A percentile compares a stretch with the other conserved stretches of the same genome.
Conservation (phyloP, 2,329 filamentous ascomycete genomes). For the Didymella pomorum region DNA sequence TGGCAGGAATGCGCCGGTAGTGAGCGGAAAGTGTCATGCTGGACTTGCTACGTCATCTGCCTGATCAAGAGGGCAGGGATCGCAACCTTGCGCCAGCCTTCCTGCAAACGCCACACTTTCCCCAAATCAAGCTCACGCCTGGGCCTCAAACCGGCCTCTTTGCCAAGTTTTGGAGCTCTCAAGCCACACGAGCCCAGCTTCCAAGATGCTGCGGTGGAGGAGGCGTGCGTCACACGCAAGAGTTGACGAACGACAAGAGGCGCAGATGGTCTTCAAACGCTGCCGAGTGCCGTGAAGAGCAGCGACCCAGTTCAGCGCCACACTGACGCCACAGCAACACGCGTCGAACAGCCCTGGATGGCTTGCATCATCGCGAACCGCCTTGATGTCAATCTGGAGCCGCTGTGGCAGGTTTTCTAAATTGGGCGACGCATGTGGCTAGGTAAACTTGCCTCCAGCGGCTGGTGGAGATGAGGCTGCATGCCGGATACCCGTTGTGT, state of each 20-base stretch:
- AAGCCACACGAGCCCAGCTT: conserved; percentile 7
- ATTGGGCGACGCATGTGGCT: conserved; percentile 14
- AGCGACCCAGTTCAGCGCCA: conserved; percentile 1
- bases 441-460: conserved; percentile 1
- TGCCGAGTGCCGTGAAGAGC: not conserved
- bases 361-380: conserved; percentile 3
- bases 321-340: conserved; percentile 13
- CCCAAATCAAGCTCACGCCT: conserved; percentile 10
- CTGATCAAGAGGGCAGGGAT: not conserved
- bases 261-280: not conserved
- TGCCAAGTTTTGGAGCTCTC: conserved; percentile 7
- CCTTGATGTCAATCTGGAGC: not conserved
- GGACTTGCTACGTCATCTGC: conserved; percentile 7
- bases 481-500: conserved; percentile 19
- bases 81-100: not conserved
- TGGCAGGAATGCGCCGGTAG: conserved; percentile 32
- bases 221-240: conserved; percentile 12
- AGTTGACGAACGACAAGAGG: conserved; percentile 1
- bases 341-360: conserved; percentile 5
- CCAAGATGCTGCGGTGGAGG: conserved; percentile 7
- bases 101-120: conserved; percentile 13
- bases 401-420: conserved; percentile 16
- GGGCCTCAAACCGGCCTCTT: conserved; percentile 2
- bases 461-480: conserved; percentile 1
- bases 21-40: conserved; percentile 22